Conservation (phyloP, 345 rosid genomes). For the Cardamine resedifolia region DNA sequence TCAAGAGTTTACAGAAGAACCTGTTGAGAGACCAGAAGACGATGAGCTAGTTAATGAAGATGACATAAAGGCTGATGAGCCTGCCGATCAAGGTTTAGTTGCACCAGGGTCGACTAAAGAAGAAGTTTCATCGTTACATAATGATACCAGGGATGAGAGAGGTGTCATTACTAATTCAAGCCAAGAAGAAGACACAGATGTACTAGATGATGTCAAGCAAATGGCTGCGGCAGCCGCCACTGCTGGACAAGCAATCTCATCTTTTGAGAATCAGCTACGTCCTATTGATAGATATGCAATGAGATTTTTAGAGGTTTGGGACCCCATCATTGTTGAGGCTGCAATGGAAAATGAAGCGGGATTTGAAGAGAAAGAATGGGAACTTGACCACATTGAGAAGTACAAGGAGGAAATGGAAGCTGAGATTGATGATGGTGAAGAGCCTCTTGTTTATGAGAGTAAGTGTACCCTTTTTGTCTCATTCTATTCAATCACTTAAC, state of each 20-base stretch:
- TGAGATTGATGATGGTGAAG: slow-evolving; percentile 98
- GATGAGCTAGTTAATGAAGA: slow-evolving; percentile 90
- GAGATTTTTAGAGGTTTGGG: slow-evolving; percentile 86
- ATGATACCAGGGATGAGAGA: slow-evolving; percentile 55
- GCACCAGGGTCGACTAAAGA: slow-evolving; percentile 46
- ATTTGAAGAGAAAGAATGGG: slow-evolving; percentile 96
- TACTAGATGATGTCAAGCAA: slow-evolving; percentile 92
- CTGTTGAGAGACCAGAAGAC: slow-evolving; percentile 81
- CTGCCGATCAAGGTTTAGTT: slow-evolving; percentile 52
- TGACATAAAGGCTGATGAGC: slow-evolving; percentile 73
- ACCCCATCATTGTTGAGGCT: slow-evolving; percentile 83
- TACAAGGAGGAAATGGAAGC: slow-evolving; percentile 99
- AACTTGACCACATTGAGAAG: slow-evolving; percentile 90
- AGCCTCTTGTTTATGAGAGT: slow-evolving; percentile 97
- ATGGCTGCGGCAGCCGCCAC: slow-evolving; percentile 96
- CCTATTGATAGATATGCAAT: slow-evolving; percentile 97
- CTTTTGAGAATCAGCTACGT: slow-evolving; percentile 82
- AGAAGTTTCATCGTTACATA: slow-evolving; percentile 31
- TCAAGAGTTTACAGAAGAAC: slow-evolving; percentile 98
- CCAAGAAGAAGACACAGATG: slow-evolving; percentile 84
- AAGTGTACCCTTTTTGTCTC: slow-evolving; percentile 38
- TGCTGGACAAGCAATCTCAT: slow-evolving; percentile 82
- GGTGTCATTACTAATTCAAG: slow-evolving; percentile 52
- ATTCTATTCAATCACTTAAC: slow-evolving; percentile 17
- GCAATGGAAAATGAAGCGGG: slow-evolving; percentile 65